Evolutionary conservation across 371 early-diverging fungal genomes (phyloP), one percentile per base, ranked within the genome.

Genomic region (Chytridium lagenaria): DNA sequence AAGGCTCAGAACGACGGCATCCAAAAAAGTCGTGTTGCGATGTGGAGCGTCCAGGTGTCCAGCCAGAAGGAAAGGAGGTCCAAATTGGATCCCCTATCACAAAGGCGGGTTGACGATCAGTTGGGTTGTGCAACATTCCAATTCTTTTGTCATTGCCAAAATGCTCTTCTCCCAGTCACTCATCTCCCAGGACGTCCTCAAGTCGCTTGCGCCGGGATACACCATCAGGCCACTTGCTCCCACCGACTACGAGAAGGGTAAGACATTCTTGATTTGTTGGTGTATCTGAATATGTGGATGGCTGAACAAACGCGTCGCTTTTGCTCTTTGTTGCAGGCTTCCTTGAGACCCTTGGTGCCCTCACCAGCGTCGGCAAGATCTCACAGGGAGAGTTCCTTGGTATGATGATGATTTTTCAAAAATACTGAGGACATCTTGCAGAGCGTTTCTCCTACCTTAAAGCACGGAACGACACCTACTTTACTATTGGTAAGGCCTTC

Each of bases 241-340:
- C 15, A 86, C 87, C 22, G 98, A 98, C 81, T 96, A 91, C 80
- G 92, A 92, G 70, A 89, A 90, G 76, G 90, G 91, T 82, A 22
- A 12, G 69, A 22, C 57, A n/a, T 50, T 74, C 22, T 57, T 38
- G 16, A n/a, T n/a, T n/a, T n/a, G n/a, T n/a, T n/a, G n/a, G n/a
- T n/a, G n/a, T n/a, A 19, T 44, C 30, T 55, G 51, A 40, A 23
- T 39, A 26, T n/a, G 34, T 51, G 39, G 22, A 22, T 72, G 19
- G 26, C 19, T 12, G 44, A 44, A 7, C 19, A 19, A 44, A 77
- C 23, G 81, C 44, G 44, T 87, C 52, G 76, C 81, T 40, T 78
- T 73, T 50, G n/a, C n/a, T n/a, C n/a, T n/a, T n/a, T n/a, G n/a
- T n/a, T n/a, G n/a, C 64, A 86, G 76, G 86, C 15, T 92, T 90